Conservation (phyloP, 192 early-diverging fungal species). For the Podila horticola region DNA sequence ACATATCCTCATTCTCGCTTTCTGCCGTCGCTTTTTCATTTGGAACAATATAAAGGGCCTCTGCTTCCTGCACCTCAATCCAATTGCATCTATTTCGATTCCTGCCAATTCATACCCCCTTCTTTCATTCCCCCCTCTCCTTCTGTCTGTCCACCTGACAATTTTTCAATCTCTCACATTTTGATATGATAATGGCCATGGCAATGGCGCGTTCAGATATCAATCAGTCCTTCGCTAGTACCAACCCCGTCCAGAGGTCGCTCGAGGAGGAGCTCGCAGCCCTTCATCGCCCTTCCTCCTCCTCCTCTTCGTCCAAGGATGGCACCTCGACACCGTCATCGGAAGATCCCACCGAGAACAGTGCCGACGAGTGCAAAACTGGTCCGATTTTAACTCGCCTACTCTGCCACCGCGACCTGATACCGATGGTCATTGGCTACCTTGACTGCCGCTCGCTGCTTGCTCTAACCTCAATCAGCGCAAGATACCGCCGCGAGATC, state of each 20-base stretch:
- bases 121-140: neutral
- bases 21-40: too few species aligned
- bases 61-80: too few species aligned
- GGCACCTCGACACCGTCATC: neutral
- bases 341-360: neutral
- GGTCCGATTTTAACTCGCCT: slow-evolving; percentile 24
- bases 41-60: too few species aligned
- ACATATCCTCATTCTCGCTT: neutral
- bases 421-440: slow-evolving; percentile 27
- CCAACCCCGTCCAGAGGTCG: neutral
- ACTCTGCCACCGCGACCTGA: slow-evolving; percentile 19
- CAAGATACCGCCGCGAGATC: slow-evolving; percentile 33
- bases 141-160: neutral
- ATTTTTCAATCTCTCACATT: neutral
- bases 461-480: slow-evolving; percentile 15
- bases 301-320: neutral
- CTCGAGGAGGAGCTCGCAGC: neutral
- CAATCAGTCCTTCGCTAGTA: slow-evolving; percentile 24
- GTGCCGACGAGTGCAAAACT: slow-evolving; percentile 8
- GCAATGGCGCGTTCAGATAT: slow-evolving; percentile 26
- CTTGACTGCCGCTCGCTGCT: slow-evolving; percentile 38
- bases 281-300: neutral
- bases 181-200: slow-evolving; percentile 32
- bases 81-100: too few species aligned
- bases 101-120: neutral